phyloP scores from a whole-genome alignment of 1,139 yeast genomes.

The Saccharomyces hybrid region DNA sequence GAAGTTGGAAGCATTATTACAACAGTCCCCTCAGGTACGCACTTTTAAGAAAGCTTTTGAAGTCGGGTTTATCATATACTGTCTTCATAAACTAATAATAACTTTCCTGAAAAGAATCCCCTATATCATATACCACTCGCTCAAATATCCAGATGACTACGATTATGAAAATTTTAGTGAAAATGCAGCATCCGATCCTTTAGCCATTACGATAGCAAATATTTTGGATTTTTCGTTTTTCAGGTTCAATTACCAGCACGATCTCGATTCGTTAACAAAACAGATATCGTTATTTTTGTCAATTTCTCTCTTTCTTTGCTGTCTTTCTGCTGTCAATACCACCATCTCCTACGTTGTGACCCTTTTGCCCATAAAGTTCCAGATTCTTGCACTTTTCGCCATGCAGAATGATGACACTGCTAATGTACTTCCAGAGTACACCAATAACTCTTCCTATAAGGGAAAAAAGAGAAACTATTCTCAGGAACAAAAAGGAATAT shows the following conservation, averaged over 20 bases:
- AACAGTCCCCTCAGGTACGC: constrained; percentile 15
- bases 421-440: constrained; percentile 17
- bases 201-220: constrained; percentile 59
- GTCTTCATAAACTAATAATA: constrained; percentile 22
- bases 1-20: constrained; percentile 15
- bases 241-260: constrained; percentile 33
- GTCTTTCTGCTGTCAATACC: constrained; percentile 53
- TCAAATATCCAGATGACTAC: constrained; percentile 15
- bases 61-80: constrained; percentile 23
- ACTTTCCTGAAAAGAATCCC: constrained; percentile 25
- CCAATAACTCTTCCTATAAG: constrained; percentile 6
- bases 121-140: constrained; percentile 15
- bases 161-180: constrained; percentile 10
- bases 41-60: constrained; percentile 18
- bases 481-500: constrained; percentile 14
- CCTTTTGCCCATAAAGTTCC: constrained; percentile 27
- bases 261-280: constrained; percentile 49
- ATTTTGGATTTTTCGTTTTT: constrained; percentile 30
- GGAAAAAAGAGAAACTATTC: background rate
- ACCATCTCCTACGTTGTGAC: constrained; percentile 38
- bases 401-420: constrained; percentile 15
- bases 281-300: constrained; percentile 60
- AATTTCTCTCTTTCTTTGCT: constrained; percentile 57
- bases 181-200: constrained; percentile 40
- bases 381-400: constrained; percentile 25